Evolutionary conservation across 2,329 filamentous ascomycete species (phyloP), one percentile per base, ranked within the genome.

Genomic region (Dactylellina drechsleri): DNA sequence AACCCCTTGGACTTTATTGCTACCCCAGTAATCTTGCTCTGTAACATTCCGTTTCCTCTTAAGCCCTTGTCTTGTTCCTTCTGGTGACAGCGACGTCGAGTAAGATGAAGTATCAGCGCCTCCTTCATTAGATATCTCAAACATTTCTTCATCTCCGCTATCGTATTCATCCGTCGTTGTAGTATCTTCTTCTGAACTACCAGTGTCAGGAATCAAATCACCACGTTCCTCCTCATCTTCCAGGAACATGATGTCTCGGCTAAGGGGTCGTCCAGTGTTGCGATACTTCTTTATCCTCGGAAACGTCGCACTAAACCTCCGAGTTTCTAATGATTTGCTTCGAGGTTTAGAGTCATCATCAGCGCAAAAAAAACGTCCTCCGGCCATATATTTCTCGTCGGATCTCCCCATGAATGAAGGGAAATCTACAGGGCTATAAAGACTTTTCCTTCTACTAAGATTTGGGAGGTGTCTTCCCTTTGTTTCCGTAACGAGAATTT

Each of bases 391-490:
- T 43, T 79, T 80, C 43, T 77, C 71, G 49, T 80, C 79, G 4
- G 78, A 77, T 76, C 77, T 78, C 59, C 77, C 79, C 23, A 80
- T 75, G 15, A 75, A 77, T 12, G 78, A 76, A 36, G 78, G 74
- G 50, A 80, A 80, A 2, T 74, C 77, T 16, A 80, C 77, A 7
- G 79, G 79, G 7, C 78, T 78, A 68, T 80, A 80, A n/a, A 80
- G 56, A 5, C 78, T 79, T 58, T 76, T 75, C n/a, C 78, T 62
- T 12, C 78, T 67, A 40, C 77, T 78, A 1, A 78, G 15, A 28
- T 15, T 52, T 3, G 56, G 53, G 12, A 57, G 31, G 18, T 36
- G 53, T 4, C 20, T 64, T 0, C 41, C 31, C 36, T 66, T 78
- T 4, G 76, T 52, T 28, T 76, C 74, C 3, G 73, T 64, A 28